Evolutionary conservation across 305 asterid genomes (phyloP).

Genomic region (Fraxinus ornus): DNA sequence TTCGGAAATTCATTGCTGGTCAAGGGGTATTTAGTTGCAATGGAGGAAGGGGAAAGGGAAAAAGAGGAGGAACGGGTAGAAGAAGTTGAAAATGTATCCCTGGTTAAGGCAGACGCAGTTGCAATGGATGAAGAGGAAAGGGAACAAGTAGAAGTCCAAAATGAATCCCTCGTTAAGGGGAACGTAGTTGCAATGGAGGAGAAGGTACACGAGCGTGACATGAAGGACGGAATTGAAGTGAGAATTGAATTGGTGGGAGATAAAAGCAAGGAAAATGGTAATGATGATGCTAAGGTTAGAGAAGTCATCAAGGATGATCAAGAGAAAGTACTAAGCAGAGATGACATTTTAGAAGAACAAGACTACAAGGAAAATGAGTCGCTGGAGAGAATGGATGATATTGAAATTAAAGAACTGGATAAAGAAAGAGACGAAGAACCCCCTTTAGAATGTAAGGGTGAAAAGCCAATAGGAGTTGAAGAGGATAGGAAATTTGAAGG

Average conservation of each 20-base stretch:
- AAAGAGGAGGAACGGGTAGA: background rate
- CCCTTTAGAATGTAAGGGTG: background rate
- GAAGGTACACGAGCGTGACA: conserved; percentile 20
- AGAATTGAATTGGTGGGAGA: conserved; percentile 27
- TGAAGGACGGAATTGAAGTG: conserved; percentile 25
- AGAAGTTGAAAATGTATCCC: no score
- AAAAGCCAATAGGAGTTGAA: background rate
- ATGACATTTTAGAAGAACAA: background rate
- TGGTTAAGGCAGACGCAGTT: background rate
- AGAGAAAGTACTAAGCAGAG: background rate
- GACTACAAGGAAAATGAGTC: background rate
- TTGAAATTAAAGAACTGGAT: background rate
- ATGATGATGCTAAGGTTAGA: background rate
- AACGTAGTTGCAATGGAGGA: conserved; percentile 16
- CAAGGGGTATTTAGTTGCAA: background rate
- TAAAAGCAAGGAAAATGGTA: background rate
- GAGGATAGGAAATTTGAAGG: background rate
- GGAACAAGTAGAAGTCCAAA: background rate
- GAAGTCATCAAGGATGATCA: background rate
- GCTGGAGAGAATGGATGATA: background rate
- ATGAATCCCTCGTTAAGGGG: background rate
- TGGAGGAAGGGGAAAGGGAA: conserved; percentile 27
- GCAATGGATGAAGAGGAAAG: conserved; percentile 12
- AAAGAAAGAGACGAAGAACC: background rate
- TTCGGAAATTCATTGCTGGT: background rate